These are phyloP conservation scores for Letharia lupina DNA, from an alignment of 495 filamentous ascomycete species.

Conservation along the genomic window DNA sequence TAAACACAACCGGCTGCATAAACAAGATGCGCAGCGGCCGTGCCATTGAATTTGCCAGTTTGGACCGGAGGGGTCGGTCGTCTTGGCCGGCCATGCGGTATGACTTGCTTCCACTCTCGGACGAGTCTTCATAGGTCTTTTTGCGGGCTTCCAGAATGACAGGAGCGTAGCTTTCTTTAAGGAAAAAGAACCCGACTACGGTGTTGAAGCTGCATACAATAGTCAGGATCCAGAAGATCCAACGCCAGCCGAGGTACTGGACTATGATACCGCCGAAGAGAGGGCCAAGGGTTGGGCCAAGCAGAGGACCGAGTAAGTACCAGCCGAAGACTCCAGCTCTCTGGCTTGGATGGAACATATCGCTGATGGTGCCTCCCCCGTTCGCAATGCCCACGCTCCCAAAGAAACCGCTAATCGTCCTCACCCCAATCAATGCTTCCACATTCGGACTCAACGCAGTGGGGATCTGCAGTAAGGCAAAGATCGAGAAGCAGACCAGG, in stretches of 20 bases:
- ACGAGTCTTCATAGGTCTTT: constrained; percentile 12
- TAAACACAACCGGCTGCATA: constrained; percentile 52
- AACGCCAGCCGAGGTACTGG: constrained; percentile 69
- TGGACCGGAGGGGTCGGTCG: constrained; percentile 22
- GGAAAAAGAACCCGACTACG: constrained; percentile 42
- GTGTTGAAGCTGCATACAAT: constrained; percentile 50
- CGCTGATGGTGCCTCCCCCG: constrained; percentile 65
- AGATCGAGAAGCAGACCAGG: constrained; percentile 50
- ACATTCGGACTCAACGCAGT: constrained; percentile 61
- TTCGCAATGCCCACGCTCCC: constrained; percentile 63
- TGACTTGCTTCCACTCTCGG: constrained; percentile 5
- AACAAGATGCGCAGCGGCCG: constrained; percentile 51
- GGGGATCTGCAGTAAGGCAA: constrained; percentile 57
- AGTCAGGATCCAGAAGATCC: constrained; percentile 73
- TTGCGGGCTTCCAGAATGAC: constrained; percentile 27
- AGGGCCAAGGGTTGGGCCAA: constrained; percentile 39
- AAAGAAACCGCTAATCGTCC: constrained; percentile 53
- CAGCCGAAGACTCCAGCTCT: constrained; percentile 37
- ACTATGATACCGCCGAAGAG: constrained; percentile 64
- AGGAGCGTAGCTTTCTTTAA: constrained; percentile 66
- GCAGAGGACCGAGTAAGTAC: constrained; percentile 27
- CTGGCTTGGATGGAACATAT: constrained; percentile 59
- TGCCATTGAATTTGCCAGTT: constrained; percentile 27
- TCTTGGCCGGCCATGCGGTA: constrained; percentile 25
- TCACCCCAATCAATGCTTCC: constrained; percentile 51